phyloP scores from a whole-genome alignment of 1,284 basidiomycete genomes.

The Caloboletus inedulis region DNA sequence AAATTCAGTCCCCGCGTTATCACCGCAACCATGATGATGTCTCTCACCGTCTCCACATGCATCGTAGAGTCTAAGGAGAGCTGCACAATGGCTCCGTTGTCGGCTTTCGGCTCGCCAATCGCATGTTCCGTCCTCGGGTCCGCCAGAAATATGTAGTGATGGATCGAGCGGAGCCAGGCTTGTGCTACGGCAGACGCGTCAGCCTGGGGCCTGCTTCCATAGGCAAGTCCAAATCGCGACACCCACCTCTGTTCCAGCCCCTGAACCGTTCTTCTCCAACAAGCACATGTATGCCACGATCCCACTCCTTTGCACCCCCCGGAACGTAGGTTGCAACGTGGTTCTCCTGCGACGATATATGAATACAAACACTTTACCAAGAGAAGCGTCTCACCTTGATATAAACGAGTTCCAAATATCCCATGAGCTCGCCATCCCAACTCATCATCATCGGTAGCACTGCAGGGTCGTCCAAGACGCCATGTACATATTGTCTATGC shows the following conservation, averaged over 20 bases:
- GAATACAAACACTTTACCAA: background rate
- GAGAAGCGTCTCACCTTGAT: slow-evolving; percentile 37
- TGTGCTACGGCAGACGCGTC: slow-evolving; percentile 32
- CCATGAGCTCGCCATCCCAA: slow-evolving; percentile 54
- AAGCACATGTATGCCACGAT: slow-evolving; percentile 48
- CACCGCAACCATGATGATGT: background rate
- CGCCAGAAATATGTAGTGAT: slow-evolving; percentile 48
- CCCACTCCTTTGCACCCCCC: slow-evolving; percentile 44
- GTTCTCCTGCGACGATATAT: slow-evolving; percentile 34
- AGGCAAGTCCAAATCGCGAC: background rate
- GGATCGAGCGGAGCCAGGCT: slow-evolving; percentile 44
- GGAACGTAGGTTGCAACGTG: slow-evolving; percentile 43
- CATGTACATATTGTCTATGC: slow-evolving; percentile 47
- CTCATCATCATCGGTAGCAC: slow-evolving; percentile 47
- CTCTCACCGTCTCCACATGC: slow-evolving; percentile 35
- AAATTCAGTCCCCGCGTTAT: background rate
- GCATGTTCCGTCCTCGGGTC: slow-evolving; percentile 47
- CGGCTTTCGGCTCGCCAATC: slow-evolving; percentile 45
- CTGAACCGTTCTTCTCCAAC: slow-evolving; percentile 50
- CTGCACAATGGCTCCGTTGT: slow-evolving; percentile 37
- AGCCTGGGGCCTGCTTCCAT: background rate
- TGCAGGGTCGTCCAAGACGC: slow-evolving; percentile 40
- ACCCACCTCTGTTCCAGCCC: slow-evolving; percentile 40
- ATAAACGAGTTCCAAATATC: slow-evolving; percentile 53
- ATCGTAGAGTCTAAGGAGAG: slow-evolving; percentile 31